Percentiles rank a stretch among this genome's conserved stretches.
Evolutionary conservation across 116 monocot species (phyloP).

Genomic region (Zostera marina): DNA sequence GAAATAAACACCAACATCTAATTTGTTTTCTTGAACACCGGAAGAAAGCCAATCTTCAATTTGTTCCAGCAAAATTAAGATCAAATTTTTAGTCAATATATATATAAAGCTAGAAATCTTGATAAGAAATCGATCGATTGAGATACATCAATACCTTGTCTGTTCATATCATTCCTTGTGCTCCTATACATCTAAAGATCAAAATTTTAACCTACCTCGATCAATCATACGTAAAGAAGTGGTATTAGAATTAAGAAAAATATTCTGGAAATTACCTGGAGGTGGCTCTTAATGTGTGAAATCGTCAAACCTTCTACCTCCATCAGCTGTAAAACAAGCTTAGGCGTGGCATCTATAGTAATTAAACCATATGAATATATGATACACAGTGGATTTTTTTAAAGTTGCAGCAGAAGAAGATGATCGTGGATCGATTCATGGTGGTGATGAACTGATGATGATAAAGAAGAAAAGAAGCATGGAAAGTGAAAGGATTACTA

Average conservation of each 20-base stretch:
- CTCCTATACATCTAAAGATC: constrained; percentile 78
- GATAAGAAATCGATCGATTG: not conserved
- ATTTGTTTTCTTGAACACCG: constrained; percentile 6
- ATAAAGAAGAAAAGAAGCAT: not conserved
- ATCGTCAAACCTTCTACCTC: constrained; percentile 80
- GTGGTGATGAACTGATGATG: not conserved
- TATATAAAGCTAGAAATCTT: not conserved
- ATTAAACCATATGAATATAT: not conserved
- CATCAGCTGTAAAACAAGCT: constrained; percentile 93
- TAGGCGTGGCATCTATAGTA: constrained; percentile 74
- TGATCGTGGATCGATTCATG: not conserved
- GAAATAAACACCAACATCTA: constrained; percentile 14
- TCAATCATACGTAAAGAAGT: no score
- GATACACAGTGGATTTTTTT: not conserved
- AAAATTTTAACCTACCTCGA: no score
- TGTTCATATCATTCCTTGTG: constrained; percentile 52
- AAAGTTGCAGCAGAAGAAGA: not conserved
- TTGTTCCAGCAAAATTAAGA: not conserved
- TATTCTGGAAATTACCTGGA: constrained; percentile 37
- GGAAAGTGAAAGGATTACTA: not conserved
- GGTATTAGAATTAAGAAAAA: not conserved
- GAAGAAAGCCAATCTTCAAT: no score
- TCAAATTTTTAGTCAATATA: no score
- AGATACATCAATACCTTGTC: not conserved
- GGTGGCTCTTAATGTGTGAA: constrained; percentile 97